Evolutionary conservation across 2,329 filamentous ascomycete genomes (phyloP).

Genomic region (Aspergillus phoenicis): DNA sequence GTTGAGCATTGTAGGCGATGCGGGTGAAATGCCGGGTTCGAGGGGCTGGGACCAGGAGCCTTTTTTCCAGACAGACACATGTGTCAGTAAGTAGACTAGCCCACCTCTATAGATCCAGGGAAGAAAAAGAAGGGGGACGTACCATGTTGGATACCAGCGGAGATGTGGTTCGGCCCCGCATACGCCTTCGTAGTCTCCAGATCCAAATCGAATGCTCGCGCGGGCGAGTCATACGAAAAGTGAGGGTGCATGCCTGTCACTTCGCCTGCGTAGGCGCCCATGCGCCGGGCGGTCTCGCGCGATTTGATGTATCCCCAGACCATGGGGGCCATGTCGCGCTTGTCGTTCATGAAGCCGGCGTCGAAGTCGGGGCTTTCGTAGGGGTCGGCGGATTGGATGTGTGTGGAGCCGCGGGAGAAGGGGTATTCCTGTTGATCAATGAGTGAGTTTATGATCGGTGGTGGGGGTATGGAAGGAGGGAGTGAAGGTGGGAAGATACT

Average conservation of each 20-base stretch:
- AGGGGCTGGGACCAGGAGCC: conserved; percentile 66
- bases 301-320: conserved; percentile 85
- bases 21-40: conserved; percentile 55
- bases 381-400: conserved; percentile 71
- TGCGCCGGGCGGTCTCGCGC: conserved; percentile 75
- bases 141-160: conserved; percentile 72
- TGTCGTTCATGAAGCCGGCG: conserved; percentile 82
- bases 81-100: not conserved
- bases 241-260: conserved; percentile 68
- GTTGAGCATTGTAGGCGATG: conserved; percentile 56
- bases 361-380: conserved; percentile 79
- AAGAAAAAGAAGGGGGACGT: conserved; percentile 22
- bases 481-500: not conserved
- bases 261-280: conserved; percentile 77
- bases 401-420: conserved; percentile 71
- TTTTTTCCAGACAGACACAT: conserved; percentile 10
- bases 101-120: not conserved
- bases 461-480: not conserved
- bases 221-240: conserved; percentile 70
- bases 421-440: conserved; percentile 60
- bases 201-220: conserved; percentile 72
- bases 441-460: not conserved
- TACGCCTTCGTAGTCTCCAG: conserved; percentile 74
- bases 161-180: conserved; percentile 71
- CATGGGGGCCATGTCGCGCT: conserved; percentile 81